Base-by-base conservation (phyloP, 2,329 filamentous ascomycete genomes). In the Davidsoniella virescens region DNA sequence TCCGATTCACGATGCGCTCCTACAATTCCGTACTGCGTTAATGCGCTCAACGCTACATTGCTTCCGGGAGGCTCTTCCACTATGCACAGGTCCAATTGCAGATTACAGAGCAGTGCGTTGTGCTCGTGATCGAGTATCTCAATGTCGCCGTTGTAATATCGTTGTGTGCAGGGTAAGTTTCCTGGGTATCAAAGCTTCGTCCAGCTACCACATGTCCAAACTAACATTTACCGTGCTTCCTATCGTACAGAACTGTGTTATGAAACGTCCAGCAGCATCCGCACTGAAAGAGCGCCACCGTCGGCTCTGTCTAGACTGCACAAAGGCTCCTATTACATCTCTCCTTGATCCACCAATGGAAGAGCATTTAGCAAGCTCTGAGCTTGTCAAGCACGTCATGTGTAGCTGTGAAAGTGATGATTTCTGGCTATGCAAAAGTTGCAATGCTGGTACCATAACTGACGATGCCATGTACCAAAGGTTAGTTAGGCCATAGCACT, bases 361-460 rank as follows among this genome's bases (percentile, higher is more conserved):
- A 55, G 60, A 73, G 56, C 54, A 67, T 59, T 56, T 70, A 55
- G 51, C 76, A 67, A 65, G 51, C n/a, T 61, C 74, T 60, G 64
- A 76, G 55, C 52, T 72, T 63, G 58, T 90, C 73, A 70, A 76
- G 55, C 69, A 63, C 17, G 69, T 65, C 45, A 62, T 77, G 16
- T 79, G 75, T 59, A 67, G 63, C 40, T 79, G 75, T 57, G 68
- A 64, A 2, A 63, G 63, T 2, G 64, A 75, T 8, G 73, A 74
- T 4, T 78, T 93, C 44, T 95, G 86, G 84, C 76, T 95, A 23
- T 96, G 88, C 64, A 78, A 84, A 55, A 79, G 83, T 1, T 95
- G 90, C 57, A 87, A 87, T 1, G 76, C 82, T 54, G 75, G 76
- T 50, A 78, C 93, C 48, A 70, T 76, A 20, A 70, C 66, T 38